Conservation (phyloP, 177 flowering plant genomes). For the Vitis hybrid region DNA sequence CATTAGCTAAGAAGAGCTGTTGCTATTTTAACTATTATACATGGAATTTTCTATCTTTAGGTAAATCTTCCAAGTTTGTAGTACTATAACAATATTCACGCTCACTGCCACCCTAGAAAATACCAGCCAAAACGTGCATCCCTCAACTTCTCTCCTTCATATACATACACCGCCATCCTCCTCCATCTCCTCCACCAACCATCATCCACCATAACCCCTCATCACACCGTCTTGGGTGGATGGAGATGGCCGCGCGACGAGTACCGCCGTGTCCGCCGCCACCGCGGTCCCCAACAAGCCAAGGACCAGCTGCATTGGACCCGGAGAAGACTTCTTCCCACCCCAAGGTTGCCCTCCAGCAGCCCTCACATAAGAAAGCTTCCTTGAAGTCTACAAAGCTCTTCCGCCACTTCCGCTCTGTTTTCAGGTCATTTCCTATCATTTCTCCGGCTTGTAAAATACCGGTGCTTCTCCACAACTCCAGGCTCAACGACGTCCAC, state of each 20-base stretch:
- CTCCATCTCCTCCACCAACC: not conserved
- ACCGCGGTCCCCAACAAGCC: slow-evolving; percentile 13
- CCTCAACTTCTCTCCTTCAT: not conserved
- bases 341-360: slow-evolving; percentile 32
- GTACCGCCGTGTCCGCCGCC: not conserved
- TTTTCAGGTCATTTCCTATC: slow-evolving; percentile 69
- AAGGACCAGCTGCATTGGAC: slow-evolving; percentile 3
- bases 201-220: not conserved
- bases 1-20: too few relatives aligned
- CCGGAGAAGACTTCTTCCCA: slow-evolving; percentile 7
- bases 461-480: slow-evolving; percentile 26
- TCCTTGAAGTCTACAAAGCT: slow-evolving; percentile 36
- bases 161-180: too few relatives aligned
- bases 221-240: too few relatives aligned
- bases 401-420: slow-evolving; percentile 47
- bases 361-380: slow-evolving; percentile 33
- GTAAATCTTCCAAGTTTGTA: too few relatives aligned
- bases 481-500: slow-evolving; percentile 29
- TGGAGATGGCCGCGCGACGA: not conserved
- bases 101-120: not conserved
- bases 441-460: slow-evolving; percentile 61
- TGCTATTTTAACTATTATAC: too few relatives aligned
- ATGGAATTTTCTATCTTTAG: too few relatives aligned
- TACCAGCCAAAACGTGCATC: slow-evolving; percentile 7
- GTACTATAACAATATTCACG: too few relatives aligned